A percentile compares a stretch with the other conserved stretches of the same genome.
Evolutionary conservation across 148 eudicot species (phyloP).

Genomic region (Persicaria tinctoria): DNA sequence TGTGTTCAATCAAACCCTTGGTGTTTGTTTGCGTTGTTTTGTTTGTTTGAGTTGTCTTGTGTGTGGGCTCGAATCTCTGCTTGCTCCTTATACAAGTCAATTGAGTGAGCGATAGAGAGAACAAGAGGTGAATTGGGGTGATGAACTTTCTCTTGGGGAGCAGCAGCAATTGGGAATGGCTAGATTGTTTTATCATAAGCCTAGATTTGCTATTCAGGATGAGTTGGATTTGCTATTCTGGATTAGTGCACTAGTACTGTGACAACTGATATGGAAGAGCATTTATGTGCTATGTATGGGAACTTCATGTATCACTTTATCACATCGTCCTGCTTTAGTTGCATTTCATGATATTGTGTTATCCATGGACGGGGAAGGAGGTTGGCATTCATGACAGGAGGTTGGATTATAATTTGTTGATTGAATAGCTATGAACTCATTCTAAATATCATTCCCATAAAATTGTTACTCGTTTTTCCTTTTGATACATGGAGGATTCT

Average conservation of each 20-base stretch:
- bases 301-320: conserved; percentile 94
- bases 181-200: conserved; percentile 95
- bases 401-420: conserved; percentile 26
- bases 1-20: too few species aligned
- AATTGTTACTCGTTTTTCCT: not conserved
- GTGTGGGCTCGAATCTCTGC: conserved; percentile 20
- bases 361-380: conserved; percentile 97
- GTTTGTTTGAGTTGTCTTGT: too few species aligned
- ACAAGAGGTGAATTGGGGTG: conserved; percentile 93
- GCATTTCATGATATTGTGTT: conserved; percentile 96
- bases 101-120: not conserved
- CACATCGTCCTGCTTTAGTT: conserved; percentile 97
- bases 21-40: too few species aligned
- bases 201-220: too few species aligned
- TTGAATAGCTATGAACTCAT: not conserved
- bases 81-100: not conserved
- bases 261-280: conserved; percentile 98
- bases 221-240: conserved; percentile 67
- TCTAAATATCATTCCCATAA: not conserved
- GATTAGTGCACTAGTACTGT: conserved; percentile 99
- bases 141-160: conserved; percentile 90
- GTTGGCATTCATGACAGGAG: conserved; percentile 86
- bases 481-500: conserved; percentile 46
- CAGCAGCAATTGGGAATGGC: conserved; percentile 99
- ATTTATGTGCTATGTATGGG: conserved; percentile 99